Percentiles rank a stretch among this genome's conserved stretches.
phyloP scores from a whole-genome alignment of 257 asterid species.

The Solanum rostratum region DNA sequence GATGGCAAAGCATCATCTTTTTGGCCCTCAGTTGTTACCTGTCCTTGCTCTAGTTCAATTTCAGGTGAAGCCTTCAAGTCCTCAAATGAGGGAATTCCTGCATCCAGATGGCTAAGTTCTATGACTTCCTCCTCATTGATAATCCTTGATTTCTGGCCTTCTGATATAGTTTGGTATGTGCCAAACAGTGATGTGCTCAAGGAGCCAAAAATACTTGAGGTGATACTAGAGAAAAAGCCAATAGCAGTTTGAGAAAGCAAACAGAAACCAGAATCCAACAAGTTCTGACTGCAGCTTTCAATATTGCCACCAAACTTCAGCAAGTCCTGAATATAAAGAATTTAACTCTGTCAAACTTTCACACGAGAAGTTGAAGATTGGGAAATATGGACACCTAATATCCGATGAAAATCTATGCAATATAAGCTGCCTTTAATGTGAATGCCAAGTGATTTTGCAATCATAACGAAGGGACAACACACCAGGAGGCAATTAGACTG shows the following conservation, averaged over 20 bases:
- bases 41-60: conserved; percentile 12
- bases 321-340: conserved; percentile 26
- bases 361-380: neutral
- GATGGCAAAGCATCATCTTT: conserved; percentile 11
- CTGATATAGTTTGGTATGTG: conserved; percentile 31
- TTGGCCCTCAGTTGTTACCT: conserved; percentile 19
- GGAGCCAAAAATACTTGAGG: conserved; percentile 48
- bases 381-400: neutral
- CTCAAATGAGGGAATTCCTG: conserved; percentile 8
- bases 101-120: conserved; percentile 26
- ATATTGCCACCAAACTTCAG: conserved; percentile 13
- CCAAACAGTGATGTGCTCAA: conserved; percentile 31
- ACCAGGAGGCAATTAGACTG: neutral
- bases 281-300: conserved; percentile 7
- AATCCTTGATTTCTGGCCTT: conserved; percentile 7
- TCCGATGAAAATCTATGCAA: neutral
- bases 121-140: conserved; percentile 28
- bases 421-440: neutral
- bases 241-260: conserved; percentile 56
- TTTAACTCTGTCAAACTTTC: neutral
- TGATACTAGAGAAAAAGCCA: conserved; percentile 36
- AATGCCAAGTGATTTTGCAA: neutral
- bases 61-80: conserved; percentile 16
- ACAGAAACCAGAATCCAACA: conserved; percentile 18
- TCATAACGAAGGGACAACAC: neutral